Evolutionary conservation across 2,329 filamentous ascomycete species (phyloP).

Genomic region (Fusarium dimerum): DNA sequence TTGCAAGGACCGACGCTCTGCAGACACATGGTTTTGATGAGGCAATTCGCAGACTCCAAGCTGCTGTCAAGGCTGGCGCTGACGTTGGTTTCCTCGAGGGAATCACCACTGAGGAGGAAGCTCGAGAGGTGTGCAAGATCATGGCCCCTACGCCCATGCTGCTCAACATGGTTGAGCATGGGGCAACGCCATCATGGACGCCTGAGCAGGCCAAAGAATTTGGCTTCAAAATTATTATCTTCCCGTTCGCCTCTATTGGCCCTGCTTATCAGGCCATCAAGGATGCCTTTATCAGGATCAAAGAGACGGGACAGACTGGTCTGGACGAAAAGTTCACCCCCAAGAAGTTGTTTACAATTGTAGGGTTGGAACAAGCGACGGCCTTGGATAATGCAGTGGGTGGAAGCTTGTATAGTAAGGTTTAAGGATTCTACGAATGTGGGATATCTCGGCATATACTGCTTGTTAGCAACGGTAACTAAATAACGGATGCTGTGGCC

Average conservation of each 20-base stretch:
- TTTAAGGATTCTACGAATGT: not conserved
- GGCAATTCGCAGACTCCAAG: constrained; percentile 50
- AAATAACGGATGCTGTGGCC: too few relatives aligned
- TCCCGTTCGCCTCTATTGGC: constrained; percentile 50
- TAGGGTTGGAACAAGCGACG: constrained; percentile 51
- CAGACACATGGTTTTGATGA: constrained; percentile 59
- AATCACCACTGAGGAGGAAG: constrained; percentile 52
- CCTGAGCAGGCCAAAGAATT: constrained; percentile 53
- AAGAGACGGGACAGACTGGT: constrained; percentile 36
- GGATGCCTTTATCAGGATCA: constrained; percentile 39
- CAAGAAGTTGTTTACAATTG: constrained; percentile 50
- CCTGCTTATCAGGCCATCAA: constrained; percentile 47
- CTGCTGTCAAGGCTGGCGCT: constrained; percentile 55
- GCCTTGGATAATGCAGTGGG: constrained; percentile 42
- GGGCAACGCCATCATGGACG: constrained; percentile 54
- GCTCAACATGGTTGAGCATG: constrained; percentile 59
- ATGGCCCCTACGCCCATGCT: constrained; percentile 53
- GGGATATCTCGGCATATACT: too few relatives aligned
- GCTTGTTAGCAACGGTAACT: too few relatives aligned
- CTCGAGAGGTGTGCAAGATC: constrained; percentile 44
- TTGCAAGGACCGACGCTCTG: constrained; percentile 64
- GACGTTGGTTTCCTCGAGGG: constrained; percentile 64
- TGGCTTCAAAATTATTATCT: constrained; percentile 62
- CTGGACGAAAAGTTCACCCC: constrained; percentile 45
- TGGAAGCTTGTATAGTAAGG: constrained; percentile 3